Percentiles rank a stretch among this genome's conserved stretches.
Conservation (phyloP, 106 monocot genomes). For the Dactylorhiza incarnata region DNA sequence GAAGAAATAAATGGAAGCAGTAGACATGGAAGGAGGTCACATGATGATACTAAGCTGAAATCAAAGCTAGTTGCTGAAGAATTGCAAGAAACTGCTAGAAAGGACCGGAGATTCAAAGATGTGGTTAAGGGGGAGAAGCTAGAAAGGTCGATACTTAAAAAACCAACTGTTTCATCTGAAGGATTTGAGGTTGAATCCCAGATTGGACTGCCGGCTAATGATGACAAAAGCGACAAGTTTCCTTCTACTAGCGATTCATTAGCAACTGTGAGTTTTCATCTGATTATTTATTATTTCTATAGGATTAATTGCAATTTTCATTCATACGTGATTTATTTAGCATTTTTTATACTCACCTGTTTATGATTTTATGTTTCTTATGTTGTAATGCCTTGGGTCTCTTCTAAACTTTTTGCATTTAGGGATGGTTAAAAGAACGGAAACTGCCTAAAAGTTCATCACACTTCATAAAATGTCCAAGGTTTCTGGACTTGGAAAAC, state of each 20-base stretch:
- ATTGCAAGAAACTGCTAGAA: neutral
- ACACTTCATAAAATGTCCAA: no score
- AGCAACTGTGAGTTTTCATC: constrained; percentile 2
- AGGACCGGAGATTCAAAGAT: constrained; percentile 1
- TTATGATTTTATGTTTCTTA: no score
- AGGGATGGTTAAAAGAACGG: no score
- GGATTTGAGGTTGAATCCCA: neutral
- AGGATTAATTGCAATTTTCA: neutral
- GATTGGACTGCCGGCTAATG: neutral
- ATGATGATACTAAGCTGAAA: neutral
- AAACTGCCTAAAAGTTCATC: no score
- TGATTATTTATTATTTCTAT: neutral
- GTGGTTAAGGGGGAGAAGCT: constrained; percentile 2
- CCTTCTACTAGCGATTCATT: neutral
- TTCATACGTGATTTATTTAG: neutral
- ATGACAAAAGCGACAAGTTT: neutral
- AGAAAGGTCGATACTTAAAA: neutral
- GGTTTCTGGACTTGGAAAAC: no score
- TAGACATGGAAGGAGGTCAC: neutral
- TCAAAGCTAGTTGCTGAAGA: neutral
- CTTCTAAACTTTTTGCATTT: no score
- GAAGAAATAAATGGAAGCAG: constrained; percentile 1
- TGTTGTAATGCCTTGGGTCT: no score
- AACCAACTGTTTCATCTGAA: constrained; percentile 2
- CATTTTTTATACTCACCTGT: no score